Evolutionary conservation across 176 grass and related monocot genomes (phyloP).

Genomic region (Musa acuminata): DNA sequence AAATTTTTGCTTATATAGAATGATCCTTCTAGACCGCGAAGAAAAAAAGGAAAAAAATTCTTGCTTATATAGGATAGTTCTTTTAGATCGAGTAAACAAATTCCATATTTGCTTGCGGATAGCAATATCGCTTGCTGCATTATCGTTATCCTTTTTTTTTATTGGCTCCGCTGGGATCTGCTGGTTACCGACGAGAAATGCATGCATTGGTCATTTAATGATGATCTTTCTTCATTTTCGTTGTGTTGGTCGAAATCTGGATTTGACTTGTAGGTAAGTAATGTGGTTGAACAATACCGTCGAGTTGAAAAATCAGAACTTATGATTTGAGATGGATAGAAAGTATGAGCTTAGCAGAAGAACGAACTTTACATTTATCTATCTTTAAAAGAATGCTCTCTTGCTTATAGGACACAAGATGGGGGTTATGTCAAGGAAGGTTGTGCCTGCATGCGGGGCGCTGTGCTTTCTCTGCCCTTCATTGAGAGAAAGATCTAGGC

Average conservation of each 20-base stretch:
- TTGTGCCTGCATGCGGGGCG: conserved; percentile 1
- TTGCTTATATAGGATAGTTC: not conserved
- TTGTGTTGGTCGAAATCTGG: not conserved
- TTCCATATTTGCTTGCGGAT: not conserved
- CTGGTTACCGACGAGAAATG: too few species aligned
- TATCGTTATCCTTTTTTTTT: not conserved
- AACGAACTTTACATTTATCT: not conserved
- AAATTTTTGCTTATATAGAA: not conserved
- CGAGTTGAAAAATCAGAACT: not conserved
- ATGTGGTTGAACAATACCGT: too few species aligned
- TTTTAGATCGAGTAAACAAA: not conserved
- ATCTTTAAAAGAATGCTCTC: not conserved
- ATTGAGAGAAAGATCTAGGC: conserved; percentile 2
- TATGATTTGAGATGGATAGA: not conserved
- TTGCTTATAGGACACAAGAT: conserved; percentile 1
- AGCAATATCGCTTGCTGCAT: not conserved
- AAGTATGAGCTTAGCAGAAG: too few species aligned
- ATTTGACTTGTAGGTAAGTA: not conserved
- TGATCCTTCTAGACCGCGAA: not conserved
- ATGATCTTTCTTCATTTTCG: not conserved
- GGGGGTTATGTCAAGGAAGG: conserved; percentile 10
- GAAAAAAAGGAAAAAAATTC: not conserved
- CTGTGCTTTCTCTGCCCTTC: conserved; percentile 4
- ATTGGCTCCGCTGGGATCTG: too few species aligned
- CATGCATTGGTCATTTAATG: not conserved